Evolutionary conservation across 371 early-diverging fungal genomes (phyloP), one percentile per base, ranked within the genome.

Genomic region (Cokeromyces recurvatus): DNA sequence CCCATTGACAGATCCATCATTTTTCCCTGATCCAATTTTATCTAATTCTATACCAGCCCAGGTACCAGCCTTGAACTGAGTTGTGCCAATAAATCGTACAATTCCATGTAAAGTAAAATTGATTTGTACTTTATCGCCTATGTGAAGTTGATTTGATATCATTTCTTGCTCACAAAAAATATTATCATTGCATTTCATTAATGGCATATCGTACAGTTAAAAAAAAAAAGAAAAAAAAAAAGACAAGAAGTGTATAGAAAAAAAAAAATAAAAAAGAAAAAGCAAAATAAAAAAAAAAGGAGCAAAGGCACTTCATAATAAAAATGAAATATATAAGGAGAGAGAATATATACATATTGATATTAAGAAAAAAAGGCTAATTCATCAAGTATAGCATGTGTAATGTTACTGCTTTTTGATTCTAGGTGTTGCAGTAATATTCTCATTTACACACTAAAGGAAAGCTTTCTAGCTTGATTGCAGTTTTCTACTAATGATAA

Each of bases 21-120:
- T 89, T 51, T 89, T 90, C 19, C 90, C 90, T 25, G 72, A 64
- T 20, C 84, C 86, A 2, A 52, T 59, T 23, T 48, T 55, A 35
- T 88, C 88, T 8, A 90, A 68, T 59, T 86, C 86, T 42, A 90
- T 73, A 8, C 90, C 90, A 16, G 84, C 89, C 90, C 90, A 89
- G 4, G 74, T 64, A 12, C 90, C 90, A 27, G 72, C 64, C 51
- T 85, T 86, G 45, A 81, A 79, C 27, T 83, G 64, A 15, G 82
- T 80, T 7, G 79, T 69, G 10, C 90, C 90, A 29, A 87, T 38
- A 54, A 67, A 90, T 38, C 82, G 73, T 22, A 90, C 62, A 10
- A 66, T 76, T 19, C 90, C 90, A 38, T 36, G 11, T 7, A 29
- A 15, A 16, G 46, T 46, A 29, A 9, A n/a, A 15, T 50, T 53